These are phyloP conservation scores for Brassica juncea DNA, from an alignment of 345 rosid genomes.

Conservation along the genomic window DNA sequence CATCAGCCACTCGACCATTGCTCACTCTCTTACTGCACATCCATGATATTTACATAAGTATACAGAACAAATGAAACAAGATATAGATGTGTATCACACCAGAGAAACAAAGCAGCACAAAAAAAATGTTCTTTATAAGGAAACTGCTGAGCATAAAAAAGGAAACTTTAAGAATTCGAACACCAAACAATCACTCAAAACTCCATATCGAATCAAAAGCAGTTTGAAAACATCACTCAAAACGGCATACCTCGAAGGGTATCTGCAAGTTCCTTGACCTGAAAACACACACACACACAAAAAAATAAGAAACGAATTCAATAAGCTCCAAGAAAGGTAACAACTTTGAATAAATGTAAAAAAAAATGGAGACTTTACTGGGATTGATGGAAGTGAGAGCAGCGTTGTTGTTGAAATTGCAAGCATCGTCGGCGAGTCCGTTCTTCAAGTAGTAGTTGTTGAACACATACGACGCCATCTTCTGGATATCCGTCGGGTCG, in stretches of 20 bases:
- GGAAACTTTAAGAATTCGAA: background rate
- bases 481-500: slow-evolving; percentile 56
- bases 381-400: slow-evolving; percentile 81
- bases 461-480: slow-evolving; percentile 86
- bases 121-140: background rate
- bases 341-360: background rate
- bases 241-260: slow-evolving; percentile 32
- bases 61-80: background rate
- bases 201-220: background rate
- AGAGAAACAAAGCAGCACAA: background rate
- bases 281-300: slow-evolving; percentile 12
- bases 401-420: slow-evolving; percentile 83
- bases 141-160: background rate
- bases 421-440: slow-evolving; percentile 66
- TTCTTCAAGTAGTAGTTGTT: slow-evolving; percentile 78
- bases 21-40: background rate
- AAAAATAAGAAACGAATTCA: slow-evolving; percentile 12
- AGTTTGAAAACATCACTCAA: slow-evolving; percentile 3
- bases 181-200: background rate
- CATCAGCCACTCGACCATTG: slow-evolving; percentile 36
- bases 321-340: background rate
- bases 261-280: slow-evolving; percentile 42
- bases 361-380: slow-evolving; percentile 48
- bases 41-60: background rate
- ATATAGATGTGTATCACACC: background rate